phyloP scores from a whole-genome alignment of 2,329 filamentous ascomycete genomes.

The Davidsoniella eucalypti region DNA sequence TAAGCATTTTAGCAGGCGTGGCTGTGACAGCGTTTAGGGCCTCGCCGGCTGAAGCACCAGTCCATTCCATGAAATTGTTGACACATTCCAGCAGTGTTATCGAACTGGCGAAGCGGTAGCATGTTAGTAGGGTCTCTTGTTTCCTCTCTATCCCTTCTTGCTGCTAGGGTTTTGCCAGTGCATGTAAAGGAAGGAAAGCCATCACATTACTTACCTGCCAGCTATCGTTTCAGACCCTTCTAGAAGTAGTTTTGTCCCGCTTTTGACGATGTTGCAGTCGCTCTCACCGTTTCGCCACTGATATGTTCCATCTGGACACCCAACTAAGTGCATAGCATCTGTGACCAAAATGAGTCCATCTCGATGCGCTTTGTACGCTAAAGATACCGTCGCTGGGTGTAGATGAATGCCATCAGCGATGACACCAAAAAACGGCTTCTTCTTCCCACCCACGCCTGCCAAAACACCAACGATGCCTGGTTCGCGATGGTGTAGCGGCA shows the following conservation, averaged over 20 bases:
- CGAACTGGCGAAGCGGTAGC: slow-evolving; percentile 27
- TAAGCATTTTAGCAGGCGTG: slow-evolving; percentile 64
- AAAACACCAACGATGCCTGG: slow-evolving; percentile 80
- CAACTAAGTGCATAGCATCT: slow-evolving; percentile 78
- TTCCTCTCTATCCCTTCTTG: background rate
- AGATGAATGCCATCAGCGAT: slow-evolving; percentile 85
- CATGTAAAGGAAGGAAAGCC: no score
- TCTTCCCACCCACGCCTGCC: slow-evolving; percentile 15
- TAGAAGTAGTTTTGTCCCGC: slow-evolving; percentile 53
- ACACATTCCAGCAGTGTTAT: slow-evolving; percentile 67
- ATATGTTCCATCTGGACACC: slow-evolving; percentile 69
- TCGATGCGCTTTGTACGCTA: slow-evolving; percentile 74
- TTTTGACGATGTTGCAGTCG: slow-evolving; percentile 47
- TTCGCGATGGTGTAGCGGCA: slow-evolving; percentile 76
- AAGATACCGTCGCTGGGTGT: slow-evolving; percentile 75
- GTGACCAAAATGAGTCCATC: slow-evolving; percentile 78
- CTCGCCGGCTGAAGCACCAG: slow-evolving; percentile 48
- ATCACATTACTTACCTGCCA: slow-evolving; percentile 38
- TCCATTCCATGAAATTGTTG: slow-evolving; percentile 65
- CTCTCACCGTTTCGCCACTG: slow-evolving; percentile 63
- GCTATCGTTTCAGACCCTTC: slow-evolving; percentile 69
- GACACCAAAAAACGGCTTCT: slow-evolving; percentile 67
- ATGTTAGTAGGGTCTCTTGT: background rate
- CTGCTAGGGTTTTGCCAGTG: no score
- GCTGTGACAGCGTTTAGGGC: slow-evolving; percentile 57